Evolutionary conservation across 2,329 filamentous ascomycete species (phyloP).

Genomic region (Tolypocladium pustulatum): DNA sequence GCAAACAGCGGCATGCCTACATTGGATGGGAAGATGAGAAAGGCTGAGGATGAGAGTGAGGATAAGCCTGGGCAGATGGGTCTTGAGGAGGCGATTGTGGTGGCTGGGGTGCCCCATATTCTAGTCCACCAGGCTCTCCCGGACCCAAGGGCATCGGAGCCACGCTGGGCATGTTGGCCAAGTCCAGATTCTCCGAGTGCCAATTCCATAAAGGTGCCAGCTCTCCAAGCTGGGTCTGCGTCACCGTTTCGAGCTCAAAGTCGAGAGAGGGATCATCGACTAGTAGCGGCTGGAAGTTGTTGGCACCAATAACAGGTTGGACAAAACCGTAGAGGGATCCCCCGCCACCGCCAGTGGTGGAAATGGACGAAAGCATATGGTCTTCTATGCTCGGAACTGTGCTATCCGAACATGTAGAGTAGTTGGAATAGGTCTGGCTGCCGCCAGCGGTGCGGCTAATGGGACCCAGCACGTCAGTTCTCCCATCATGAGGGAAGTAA

Average conservation of each 20-base stretch:
- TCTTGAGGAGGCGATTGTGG: background rate
- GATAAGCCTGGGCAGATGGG: background rate
- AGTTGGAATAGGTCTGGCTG: background rate
- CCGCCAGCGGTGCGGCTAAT: background rate
- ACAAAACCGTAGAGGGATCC: background rate
- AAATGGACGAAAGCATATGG: conserved; percentile 1
- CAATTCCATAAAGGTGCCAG: conserved; percentile 13
- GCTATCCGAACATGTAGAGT: conserved; percentile 1
- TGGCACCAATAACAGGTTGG: background rate
- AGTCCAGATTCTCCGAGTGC: conserved; percentile 11
- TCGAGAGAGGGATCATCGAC: conserved; percentile 1
- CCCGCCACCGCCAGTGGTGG: background rate
- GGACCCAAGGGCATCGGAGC: background rate
- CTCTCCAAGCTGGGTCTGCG: conserved; percentile 11
- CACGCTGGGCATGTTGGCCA: conserved; percentile 1
- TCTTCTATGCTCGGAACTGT: background rate
- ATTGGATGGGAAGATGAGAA: background rate
- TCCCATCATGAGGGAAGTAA: background rate
- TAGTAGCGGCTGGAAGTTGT: background rate
- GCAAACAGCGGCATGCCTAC: background rate
- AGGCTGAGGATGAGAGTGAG: background rate
- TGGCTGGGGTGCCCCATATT: background rate
- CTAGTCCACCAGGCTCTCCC: background rate
- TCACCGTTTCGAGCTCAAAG: conserved; percentile 11
- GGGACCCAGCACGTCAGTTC: background rate